Evolutionary conservation across 257 asterid species (phyloP).

Genomic region (Solanum pimpinellifolium): DNA sequence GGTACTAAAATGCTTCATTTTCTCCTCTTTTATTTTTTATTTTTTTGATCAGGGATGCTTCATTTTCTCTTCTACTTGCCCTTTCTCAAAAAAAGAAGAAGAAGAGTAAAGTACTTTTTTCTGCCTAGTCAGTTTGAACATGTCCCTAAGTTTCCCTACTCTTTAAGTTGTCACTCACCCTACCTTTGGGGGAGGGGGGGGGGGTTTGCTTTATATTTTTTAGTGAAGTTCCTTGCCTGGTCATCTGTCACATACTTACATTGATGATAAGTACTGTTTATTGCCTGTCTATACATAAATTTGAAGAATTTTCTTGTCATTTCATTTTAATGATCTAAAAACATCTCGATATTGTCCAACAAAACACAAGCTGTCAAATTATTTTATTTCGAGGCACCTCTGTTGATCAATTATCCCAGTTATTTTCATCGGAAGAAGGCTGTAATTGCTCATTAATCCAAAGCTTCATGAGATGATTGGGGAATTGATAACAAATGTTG

Average conservation of each 20-base stretch:
- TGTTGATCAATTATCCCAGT: neutral
- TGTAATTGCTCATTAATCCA: neutral
- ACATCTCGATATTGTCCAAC: neutral
- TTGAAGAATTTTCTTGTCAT: neutral
- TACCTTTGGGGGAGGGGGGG: neutral
- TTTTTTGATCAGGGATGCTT: neutral
- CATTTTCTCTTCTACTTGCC: neutral
- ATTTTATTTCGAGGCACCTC: neutral
- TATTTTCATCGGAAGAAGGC: neutral
- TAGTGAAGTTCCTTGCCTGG: neutral
- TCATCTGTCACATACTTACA: neutral
- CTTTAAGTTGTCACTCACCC: neutral
- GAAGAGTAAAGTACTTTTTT: neutral
- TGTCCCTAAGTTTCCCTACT: neutral
- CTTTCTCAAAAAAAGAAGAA: neutral
- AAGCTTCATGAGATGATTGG: neutral
- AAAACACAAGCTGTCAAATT: neutral
- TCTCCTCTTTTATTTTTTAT: neutral
- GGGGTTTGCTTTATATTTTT: neutral
- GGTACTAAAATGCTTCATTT: constrained; percentile 23
- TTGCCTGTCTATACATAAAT: neutral
- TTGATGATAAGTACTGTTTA: neutral
- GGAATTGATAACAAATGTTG: neutral
- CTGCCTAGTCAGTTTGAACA: neutral
- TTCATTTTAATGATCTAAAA: neutral